A percentile compares a stretch with the other conserved stretches of the same genome.
These are phyloP conservation scores for Apiospora sp. DNA, from an alignment of 2,329 filamentous ascomycete species.

Conservation along the genomic window DNA sequence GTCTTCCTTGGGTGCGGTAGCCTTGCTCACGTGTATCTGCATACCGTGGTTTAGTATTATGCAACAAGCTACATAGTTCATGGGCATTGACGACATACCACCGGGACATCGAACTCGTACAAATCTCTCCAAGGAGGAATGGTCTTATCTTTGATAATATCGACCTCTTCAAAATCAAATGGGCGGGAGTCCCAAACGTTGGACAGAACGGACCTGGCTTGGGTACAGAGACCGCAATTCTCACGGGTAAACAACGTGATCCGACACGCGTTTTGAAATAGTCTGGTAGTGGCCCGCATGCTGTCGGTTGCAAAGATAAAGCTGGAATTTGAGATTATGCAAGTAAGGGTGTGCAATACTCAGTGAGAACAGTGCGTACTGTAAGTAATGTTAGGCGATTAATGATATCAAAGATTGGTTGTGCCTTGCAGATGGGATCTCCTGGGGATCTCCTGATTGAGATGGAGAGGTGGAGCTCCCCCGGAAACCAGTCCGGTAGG, in stretches of 20 bases:
- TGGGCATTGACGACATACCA: slow-evolving; percentile 60
- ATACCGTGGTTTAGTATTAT: not conserved
- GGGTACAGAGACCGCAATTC: slow-evolving; percentile 74
- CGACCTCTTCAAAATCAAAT: slow-evolving; percentile 73
- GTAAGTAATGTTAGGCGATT: not conserved
- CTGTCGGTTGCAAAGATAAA: not conserved
- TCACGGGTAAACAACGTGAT: slow-evolving; percentile 80
- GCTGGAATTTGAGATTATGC: not conserved
- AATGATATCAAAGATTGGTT: not conserved
- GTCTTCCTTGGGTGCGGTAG: slow-evolving; percentile 56
- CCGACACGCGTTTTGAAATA: slow-evolving; percentile 63
- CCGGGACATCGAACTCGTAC: slow-evolving; percentile 84
- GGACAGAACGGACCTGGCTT: slow-evolving; percentile 73
- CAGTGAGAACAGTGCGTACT: not conserved
- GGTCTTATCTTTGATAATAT: slow-evolving; percentile 70
- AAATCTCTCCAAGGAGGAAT: slow-evolving; percentile 71
- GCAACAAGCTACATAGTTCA: not conserved
- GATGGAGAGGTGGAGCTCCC: not conserved
- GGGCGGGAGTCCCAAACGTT: slow-evolving; percentile 72
- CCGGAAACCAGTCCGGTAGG: not conserved
- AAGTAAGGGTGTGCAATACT: not conserved
- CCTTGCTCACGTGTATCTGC: slow-evolving; percentile 70
- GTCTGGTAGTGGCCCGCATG: slow-evolving; percentile 61
- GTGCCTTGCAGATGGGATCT: not conserved
- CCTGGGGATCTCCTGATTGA: not conserved